Evolutionary conservation across 1,284 basidiomycete species (phyloP), one percentile per base, ranked within the genome.

Genomic region (Coniferiporia weirii): DNA sequence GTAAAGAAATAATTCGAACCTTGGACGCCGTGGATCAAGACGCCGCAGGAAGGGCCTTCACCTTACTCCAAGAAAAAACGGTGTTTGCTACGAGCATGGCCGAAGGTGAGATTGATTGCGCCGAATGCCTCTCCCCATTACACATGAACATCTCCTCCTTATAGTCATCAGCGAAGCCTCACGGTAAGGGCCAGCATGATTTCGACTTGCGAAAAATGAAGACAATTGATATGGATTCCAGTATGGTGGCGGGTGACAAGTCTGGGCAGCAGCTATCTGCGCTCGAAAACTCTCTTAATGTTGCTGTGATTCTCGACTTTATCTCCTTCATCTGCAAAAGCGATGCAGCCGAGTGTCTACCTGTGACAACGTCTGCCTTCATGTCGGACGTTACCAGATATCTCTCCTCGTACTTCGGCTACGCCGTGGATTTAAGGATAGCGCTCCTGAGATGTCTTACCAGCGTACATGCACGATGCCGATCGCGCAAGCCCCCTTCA

Each of bases 251-350:
- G 2, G 34, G 12, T 8, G 52, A 50, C 20, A 17, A n/a, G 22
- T 12, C 20, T 15, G 54, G 22, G 17, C 8, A 19, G 4, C 44
- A 51, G 15, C 45, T 56, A 2, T 35, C 45, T 27, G 1, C 19
- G 8, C n/a, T 32, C 12, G 43, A 48, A 9, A 40, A 36, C 32
- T 50, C 51, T n/a, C 53, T 27, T n/a, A 36, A 36, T 19, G 46
- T 60, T 61, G 15, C 68, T 66, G 61, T 47, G 2, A 51, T 76
- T 1, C 52, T 61, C 15, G 67, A 72, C 27, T 71, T 77, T 59
- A 61, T 75, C 34, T 64, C 69, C 1, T 56, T 78, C 46, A 47
- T 74, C 17, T 73, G 72, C 72, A 65, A 70, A 48, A 66, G 66
- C 44, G 61, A 66, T 27, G 61, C 66, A 13, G 19, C n/a, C 60